Evolutionary conservation across 495 filamentous ascomycete species (phyloP).

Genomic region (Penicillium cinerascens): DNA sequence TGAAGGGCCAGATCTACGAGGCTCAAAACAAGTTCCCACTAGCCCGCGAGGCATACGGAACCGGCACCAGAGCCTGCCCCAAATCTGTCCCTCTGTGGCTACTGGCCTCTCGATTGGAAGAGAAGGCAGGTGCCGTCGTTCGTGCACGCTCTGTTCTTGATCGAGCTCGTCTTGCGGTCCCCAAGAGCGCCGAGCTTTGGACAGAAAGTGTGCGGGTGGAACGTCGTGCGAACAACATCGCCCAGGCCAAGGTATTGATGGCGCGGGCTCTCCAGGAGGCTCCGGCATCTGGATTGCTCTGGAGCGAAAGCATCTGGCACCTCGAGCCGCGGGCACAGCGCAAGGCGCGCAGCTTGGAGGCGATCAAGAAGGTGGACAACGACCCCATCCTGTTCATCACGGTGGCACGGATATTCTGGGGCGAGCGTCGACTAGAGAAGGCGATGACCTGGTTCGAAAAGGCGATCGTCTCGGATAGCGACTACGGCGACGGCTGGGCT

Average conservation of each 20-base stretch:
- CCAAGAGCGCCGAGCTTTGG: conserved; percentile 83
- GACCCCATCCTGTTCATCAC: conserved; percentile 80
- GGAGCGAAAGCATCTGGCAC: conserved; percentile 91
- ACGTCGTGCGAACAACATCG: conserved; percentile 76
- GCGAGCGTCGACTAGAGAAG: conserved; percentile 78
- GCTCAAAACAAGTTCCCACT: conserved; percentile 69
- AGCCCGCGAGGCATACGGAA: conserved; percentile 86
- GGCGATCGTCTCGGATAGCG: conserved; percentile 79
- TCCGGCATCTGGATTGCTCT: conserved; percentile 83
- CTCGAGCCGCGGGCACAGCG: conserved; percentile 88
- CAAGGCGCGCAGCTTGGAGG: conserved; percentile 84
- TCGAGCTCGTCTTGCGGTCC: conserved; percentile 77
- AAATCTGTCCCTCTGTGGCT: conserved; percentile 86
- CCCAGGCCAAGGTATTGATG: conserved; percentile 86
- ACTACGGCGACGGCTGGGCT: conserved; percentile 91
- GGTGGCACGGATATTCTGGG: conserved; percentile 74
- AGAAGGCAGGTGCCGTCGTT: conserved; percentile 76
- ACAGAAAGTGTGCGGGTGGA: conserved; percentile 89
- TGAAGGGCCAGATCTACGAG: conserved; percentile 98
- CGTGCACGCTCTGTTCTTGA: conserved; percentile 92
- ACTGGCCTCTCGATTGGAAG: conserved; percentile 81
- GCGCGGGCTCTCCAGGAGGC: conserved; percentile 87
- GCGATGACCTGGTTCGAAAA: conserved; percentile 96
- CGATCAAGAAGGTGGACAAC: conserved; percentile 94
- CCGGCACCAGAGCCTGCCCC: conserved; percentile 81